Conservation (phyloP, 2,329 filamentous ascomycete genomes). For the Penicillium sp. region DNA sequence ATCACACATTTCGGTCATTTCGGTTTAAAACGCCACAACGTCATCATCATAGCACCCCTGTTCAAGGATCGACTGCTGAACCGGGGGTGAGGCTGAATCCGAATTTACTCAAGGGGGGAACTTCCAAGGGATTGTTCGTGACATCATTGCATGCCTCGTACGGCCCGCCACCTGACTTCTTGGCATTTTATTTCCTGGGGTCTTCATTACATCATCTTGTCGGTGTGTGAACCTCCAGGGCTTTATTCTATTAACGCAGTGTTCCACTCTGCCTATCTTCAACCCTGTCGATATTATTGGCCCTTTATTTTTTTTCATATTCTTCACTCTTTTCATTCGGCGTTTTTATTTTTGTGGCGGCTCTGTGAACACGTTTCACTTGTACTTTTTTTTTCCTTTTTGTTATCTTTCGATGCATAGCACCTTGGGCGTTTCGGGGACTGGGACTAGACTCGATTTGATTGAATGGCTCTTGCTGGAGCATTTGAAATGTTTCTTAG, state of each 20-base stretch:
- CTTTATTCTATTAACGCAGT: slow-evolving; percentile 3
- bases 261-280: slow-evolving; percentile 10
- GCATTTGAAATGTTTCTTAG: slow-evolving; percentile 35
- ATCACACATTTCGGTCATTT: background rate
- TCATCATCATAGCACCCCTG: slow-evolving; percentile 13
- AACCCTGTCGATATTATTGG: slow-evolving; percentile 18
- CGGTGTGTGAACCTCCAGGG: slow-evolving; percentile 12
- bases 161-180: slow-evolving; percentile 23
- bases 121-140: slow-evolving; percentile 20
- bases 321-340: slow-evolving; percentile 7
- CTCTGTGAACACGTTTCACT: slow-evolving; percentile 19
- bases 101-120: slow-evolving; percentile 17
- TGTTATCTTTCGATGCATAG: slow-evolving; percentile 38
- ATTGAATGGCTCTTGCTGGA: slow-evolving; percentile 31
- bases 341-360: slow-evolving; percentile 20
- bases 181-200: slow-evolving; percentile 16
- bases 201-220: slow-evolving; percentile 15
- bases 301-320: slow-evolving; percentile 11
- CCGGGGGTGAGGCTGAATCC: slow-evolving; percentile 6
- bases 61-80: slow-evolving; percentile 9
- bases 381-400: slow-evolving; percentile 22
- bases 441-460: slow-evolving; percentile 38
- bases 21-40: slow-evolving; percentile 11
- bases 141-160: slow-evolving; percentile 31
- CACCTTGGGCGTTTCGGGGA: slow-evolving; percentile 37